Evolutionary conservation across 1,284 basidiomycete genomes (phyloP).

Genomic region (Salmacisia buchloeana): DNA sequence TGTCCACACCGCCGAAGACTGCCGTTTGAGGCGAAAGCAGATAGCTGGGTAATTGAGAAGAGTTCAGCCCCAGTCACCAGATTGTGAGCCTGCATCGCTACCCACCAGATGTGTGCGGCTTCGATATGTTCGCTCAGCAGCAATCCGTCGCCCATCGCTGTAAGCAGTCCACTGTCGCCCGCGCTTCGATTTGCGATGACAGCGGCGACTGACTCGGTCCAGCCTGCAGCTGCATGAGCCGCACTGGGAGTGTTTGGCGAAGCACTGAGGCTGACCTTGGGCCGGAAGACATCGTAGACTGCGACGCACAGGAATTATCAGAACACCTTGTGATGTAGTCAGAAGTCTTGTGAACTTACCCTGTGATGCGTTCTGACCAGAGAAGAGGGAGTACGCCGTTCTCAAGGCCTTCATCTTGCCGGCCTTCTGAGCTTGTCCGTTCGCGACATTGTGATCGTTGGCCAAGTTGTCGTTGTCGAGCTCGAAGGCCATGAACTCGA

Average conservation of each 20-base stretch:
- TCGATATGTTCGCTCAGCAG: conserved; percentile 67
- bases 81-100: conserved; percentile 21
- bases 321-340: background rate
- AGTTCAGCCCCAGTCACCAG: conserved; percentile 13
- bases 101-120: conserved; percentile 84
- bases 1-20: conserved; percentile 64
- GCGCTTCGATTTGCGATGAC: conserved; percentile 68
- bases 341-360: background rate
- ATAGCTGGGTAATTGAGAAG: conserved; percentile 59
- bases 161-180: conserved; percentile 62
- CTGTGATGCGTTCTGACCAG: conserved; percentile 22
- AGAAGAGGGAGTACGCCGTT: conserved; percentile 27
- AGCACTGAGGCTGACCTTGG: conserved; percentile 27
- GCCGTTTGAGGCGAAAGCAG: conserved; percentile 79
- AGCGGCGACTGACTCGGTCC: conserved; percentile 81
- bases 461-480: conserved; percentile 55
- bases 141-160: conserved; percentile 79
- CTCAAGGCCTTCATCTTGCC: background rate
- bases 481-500: conserved; percentile 77
- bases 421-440: background rate
- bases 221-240: conserved; percentile 56
- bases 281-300: conserved; percentile 39
- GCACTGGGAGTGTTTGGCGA: background rate
- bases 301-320: background rate
- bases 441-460: background rate